A percentile compares a stretch with the other conserved stretches of the same genome.
Evolutionary conservation across 805 yeast genomes (phyloP).

Genomic region (Candida peoriensis): DNA sequence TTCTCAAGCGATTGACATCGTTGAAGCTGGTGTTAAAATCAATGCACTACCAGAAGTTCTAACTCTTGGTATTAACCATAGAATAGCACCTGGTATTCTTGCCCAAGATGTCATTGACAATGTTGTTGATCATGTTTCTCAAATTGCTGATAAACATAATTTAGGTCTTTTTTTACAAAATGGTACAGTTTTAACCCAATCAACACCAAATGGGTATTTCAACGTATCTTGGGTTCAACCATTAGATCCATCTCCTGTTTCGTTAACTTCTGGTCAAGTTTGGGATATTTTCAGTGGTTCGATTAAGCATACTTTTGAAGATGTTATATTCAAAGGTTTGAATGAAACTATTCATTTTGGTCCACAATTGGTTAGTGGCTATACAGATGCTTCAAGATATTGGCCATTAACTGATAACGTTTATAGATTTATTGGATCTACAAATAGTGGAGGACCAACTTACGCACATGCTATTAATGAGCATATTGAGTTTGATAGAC

Average conservation of each 20-base stretch:
- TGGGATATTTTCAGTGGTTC: conserved; percentile 57
- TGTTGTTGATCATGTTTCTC: conserved; percentile 30
- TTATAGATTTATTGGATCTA: conserved; percentile 38
- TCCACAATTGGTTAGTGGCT: conserved; percentile 51
- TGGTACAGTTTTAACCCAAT: conserved; percentile 12
- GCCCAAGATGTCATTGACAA: conserved; percentile 34
- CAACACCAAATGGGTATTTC: conserved; percentile 42
- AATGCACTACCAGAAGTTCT: conserved; percentile 70
- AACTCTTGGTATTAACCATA: conserved; percentile 49
- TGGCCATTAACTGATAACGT: conserved; percentile 52
- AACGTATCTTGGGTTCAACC: conserved; percentile 31
- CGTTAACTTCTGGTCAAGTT: conserved; percentile 38
- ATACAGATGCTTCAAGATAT: conserved; percentile 59
- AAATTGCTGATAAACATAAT: conserved; percentile 42
- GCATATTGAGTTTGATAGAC: conserved; percentile 47
- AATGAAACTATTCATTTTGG: conserved; percentile 26
- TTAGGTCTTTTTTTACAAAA: conserved; percentile 39
- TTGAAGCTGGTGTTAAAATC: conserved; percentile 65
- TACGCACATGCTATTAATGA: conserved; percentile 65
- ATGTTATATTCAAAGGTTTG: conserved; percentile 33
- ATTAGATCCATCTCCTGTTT: conserved; percentile 48
- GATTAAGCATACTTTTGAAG: conserved; percentile 49
- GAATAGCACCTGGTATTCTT: conserved; percentile 52
- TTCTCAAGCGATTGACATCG: conserved; percentile 62
- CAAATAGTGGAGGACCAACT: conserved; percentile 13